Conservation (phyloP, 1,139 yeast genomes). For the Taphrina communis region DNA sequence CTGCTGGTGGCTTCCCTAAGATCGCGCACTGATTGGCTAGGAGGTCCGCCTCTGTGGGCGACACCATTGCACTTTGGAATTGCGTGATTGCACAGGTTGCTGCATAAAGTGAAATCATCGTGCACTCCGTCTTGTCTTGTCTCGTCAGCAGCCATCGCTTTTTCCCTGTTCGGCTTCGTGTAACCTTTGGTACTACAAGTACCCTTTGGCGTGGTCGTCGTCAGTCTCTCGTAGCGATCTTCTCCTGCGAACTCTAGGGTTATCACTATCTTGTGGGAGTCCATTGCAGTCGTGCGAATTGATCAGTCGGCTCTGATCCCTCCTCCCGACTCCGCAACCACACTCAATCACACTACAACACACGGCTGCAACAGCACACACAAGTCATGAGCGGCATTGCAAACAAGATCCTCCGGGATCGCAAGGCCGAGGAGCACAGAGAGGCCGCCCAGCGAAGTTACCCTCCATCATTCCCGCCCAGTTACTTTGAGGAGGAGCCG, state of each 20-base stretch:
- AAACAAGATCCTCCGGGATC: constrained; percentile 29
- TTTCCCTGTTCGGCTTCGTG: too few relatives aligned
- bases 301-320: neutral
- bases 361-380: neutral
- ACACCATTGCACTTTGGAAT: constrained; percentile 13
- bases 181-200: too few relatives aligned
- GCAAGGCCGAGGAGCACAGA: constrained; percentile 19
- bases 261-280: too few relatives aligned
- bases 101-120: constrained; percentile 6
- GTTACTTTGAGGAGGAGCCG: constrained; percentile 35
- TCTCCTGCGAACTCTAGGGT: too few relatives aligned
- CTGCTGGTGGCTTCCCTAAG: neutral
- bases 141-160: neutral
- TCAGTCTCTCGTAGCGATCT: too few relatives aligned
- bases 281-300: neutral
- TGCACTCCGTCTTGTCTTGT: neutral
- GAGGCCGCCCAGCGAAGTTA: constrained; percentile 19
- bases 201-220: too few relatives aligned
- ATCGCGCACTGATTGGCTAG: neutral
- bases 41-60: neutral
- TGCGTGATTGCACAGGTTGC: constrained; percentile 14
- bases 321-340: neutral
- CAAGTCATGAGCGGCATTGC: constrained; percentile 23
- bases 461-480: constrained; percentile 28
- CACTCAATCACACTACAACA: neutral